Percentiles rank a stretch among this genome's conserved stretches.
These are phyloP conservation scores for Dryas alaskensis DNA, from an alignment of 306 rosid genomes.

Conservation along the genomic window DNA sequence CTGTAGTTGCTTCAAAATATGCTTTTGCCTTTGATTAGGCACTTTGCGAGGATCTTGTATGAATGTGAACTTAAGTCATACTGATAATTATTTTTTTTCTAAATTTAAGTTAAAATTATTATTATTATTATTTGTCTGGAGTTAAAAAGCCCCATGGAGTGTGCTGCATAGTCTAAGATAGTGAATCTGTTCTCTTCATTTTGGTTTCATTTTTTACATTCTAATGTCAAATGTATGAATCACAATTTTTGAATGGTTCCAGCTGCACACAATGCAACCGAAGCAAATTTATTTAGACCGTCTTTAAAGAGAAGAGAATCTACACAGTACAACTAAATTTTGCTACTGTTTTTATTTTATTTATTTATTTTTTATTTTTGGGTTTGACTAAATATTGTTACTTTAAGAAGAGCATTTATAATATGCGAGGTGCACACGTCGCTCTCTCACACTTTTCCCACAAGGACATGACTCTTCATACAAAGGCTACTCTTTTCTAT, in stretches of 20 bases:
- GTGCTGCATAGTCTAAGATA: not conserved
- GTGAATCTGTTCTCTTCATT: not conserved
- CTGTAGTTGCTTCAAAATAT: not conserved
- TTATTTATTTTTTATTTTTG: too few relatives aligned
- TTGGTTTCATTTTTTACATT: not conserved
- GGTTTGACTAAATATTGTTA: not conserved
- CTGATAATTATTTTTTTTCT: not conserved
- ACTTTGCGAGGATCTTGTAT: not conserved
- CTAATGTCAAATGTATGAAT: not conserved
- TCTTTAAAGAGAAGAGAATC: not conserved
- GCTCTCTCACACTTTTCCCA: not conserved
- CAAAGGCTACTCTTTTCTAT: not conserved
- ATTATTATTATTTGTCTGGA: not conserved
- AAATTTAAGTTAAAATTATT: not conserved
- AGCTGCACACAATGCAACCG: not conserved
- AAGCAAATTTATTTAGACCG: not conserved
- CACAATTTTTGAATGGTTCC: not conserved
- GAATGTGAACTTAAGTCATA: not conserved
- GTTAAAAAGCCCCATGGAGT: not conserved
- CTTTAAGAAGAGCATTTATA: not conserved
- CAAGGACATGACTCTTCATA: not conserved
- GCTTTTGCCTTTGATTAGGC: not conserved
- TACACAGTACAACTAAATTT: not conserved
- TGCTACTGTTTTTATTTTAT: too few relatives aligned
- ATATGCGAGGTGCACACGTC: not conserved